These are phyloP conservation scores for Lactarius quietus DNA, from an alignment of 768 basidiomycete genomes.

Conservation along the genomic window DNA sequence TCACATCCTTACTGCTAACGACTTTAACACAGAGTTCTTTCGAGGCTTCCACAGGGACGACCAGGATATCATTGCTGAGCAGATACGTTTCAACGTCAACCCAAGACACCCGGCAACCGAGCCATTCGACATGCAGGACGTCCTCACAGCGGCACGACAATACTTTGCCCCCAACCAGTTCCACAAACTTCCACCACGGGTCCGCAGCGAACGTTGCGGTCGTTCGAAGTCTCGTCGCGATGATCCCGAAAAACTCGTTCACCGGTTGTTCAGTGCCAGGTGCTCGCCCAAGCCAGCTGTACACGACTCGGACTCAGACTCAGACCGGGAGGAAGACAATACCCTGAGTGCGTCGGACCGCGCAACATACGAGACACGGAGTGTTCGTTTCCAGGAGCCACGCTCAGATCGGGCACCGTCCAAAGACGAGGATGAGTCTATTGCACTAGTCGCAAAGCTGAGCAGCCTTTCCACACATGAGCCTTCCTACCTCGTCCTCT, in stretches of 20 bases:
- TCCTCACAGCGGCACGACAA: background rate
- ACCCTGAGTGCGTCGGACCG: no score
- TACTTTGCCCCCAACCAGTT: background rate
- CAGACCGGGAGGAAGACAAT: no score
- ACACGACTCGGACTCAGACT: background rate
- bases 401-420: background rate
- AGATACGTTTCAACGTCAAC: background rate
- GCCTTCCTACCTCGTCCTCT: background rate
- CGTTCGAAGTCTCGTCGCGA: no score
- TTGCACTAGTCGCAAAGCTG: background rate
- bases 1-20: background rate
- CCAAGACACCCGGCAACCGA: background rate
- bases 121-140: background rate
- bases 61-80: background rate
- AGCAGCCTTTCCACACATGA: background rate
- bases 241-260: no score
- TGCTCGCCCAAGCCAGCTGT: accelerated
- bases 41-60: background rate
- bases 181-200: background rate
- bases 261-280: no score
- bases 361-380: background rate
- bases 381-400: background rate
- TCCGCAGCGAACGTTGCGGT: no score
- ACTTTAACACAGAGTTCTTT: background rate
- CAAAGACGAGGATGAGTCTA: background rate